These are phyloP conservation scores for Truncatella angustata DNA, from an alignment of 2,329 filamentous ascomycete species.

Conservation along the genomic window DNA sequence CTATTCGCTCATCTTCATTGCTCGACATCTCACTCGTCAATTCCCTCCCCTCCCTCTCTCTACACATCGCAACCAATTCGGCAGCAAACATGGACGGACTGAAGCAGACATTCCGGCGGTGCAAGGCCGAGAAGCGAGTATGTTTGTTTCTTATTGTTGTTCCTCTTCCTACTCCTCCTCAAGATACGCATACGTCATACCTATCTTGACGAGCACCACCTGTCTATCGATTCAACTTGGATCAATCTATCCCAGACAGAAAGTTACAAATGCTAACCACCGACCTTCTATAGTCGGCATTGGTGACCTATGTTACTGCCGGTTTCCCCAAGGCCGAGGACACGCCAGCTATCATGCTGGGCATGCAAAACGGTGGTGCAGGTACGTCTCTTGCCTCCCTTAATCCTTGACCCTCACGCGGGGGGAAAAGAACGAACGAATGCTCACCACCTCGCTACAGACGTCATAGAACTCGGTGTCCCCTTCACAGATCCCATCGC, in stretches of 20 bases:
- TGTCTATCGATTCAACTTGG: neutral
- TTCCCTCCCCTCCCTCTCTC: neutral
- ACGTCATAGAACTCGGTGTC: slow-evolving; percentile 92
- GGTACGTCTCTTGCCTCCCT: too few relatives aligned
- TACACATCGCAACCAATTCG: neutral
- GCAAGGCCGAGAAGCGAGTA: slow-evolving; percentile 59
- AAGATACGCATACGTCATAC: neutral
- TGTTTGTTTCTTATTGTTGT: too few relatives aligned
- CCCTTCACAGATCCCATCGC: slow-evolving; percentile 98
- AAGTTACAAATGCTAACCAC: slow-evolving; percentile 11
- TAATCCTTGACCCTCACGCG: too few relatives aligned
- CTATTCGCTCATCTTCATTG: neutral
- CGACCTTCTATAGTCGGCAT: slow-evolving; percentile 59
- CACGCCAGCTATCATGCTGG: slow-evolving; percentile 80
- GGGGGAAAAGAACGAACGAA: too few relatives aligned
- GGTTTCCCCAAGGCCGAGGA: slow-evolving; percentile 83
- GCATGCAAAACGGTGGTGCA: slow-evolving; percentile 88
- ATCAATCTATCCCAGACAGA: neutral
- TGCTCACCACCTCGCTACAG: slow-evolving; percentile 39
- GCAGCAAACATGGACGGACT: slow-evolving; percentile 51
- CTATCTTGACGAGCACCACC: neutral
- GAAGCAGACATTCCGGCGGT: slow-evolving; percentile 57
- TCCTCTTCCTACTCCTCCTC: slow-evolving; percentile 23
- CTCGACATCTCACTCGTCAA: slow-evolving; percentile 1
- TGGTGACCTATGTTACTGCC: slow-evolving; percentile 95